phyloP scores from a whole-genome alignment of 176 grass and related monocot species.

The Aegilops longissima region DNA sequence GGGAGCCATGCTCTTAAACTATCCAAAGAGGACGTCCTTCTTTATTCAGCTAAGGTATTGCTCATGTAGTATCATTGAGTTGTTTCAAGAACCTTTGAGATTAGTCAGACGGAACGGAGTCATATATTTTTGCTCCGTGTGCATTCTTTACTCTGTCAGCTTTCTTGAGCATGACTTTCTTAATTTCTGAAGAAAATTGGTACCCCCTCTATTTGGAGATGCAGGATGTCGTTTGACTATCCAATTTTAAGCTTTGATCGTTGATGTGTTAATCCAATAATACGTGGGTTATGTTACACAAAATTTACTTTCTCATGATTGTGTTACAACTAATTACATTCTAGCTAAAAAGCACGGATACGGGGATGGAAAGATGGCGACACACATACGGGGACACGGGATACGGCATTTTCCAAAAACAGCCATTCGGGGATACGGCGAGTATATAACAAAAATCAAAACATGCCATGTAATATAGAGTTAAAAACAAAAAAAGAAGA shows the following conservation, averaged over 20 bases:
- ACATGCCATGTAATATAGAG: too few species aligned
- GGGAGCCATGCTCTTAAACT: conserved; percentile 90
- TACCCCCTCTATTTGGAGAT: background rate
- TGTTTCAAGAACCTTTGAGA: conserved; percentile 21
- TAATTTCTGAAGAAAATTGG: conserved; percentile 21
- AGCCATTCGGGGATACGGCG: too few species aligned
- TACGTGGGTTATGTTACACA: background rate
- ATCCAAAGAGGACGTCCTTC: conserved; percentile 81
- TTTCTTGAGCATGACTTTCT: conserved; percentile 14
- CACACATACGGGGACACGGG: too few species aligned
- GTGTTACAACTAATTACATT: too few species aligned
- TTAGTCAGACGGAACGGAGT: conserved; percentile 2
- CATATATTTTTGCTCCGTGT: conserved; percentile 4
- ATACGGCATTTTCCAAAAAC: too few species aligned
- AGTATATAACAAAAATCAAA: too few species aligned
- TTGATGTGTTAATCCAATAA: conserved; percentile 9
- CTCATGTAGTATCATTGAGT: conserved; percentile 9
- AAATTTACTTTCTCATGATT: background rate
- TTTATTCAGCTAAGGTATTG: conserved; percentile 95
- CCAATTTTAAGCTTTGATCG: background rate
- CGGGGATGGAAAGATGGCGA: too few species aligned
- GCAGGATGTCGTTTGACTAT: background rate
- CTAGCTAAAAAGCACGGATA: too few species aligned
- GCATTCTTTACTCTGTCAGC: background rate
- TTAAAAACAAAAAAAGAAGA: too few species aligned